phyloP scores from a whole-genome alignment of 768 basidiomycete genomes.

The Daedaleopsis nitida region DNA sequence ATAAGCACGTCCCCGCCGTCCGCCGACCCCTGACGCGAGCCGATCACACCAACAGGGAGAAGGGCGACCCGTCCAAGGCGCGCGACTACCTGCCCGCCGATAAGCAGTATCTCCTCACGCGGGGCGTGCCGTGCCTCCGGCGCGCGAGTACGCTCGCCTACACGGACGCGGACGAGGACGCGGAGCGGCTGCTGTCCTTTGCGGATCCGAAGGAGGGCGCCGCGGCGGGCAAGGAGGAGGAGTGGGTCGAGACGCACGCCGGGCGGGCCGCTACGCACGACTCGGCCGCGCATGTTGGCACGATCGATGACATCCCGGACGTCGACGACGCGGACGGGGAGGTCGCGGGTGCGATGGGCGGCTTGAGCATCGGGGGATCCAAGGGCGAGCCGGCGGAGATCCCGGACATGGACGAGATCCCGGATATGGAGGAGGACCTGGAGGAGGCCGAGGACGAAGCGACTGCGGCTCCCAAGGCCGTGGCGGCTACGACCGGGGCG shows the following conservation, averaged over 20 bases:
- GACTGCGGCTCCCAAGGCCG: conserved; percentile 58
- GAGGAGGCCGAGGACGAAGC: conserved; percentile 90
- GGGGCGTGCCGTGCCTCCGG: conserved; percentile 95
- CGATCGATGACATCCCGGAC: conserved; percentile 88
- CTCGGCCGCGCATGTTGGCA: conserved; percentile 57
- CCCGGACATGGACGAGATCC: conserved; percentile 96
- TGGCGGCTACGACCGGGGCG: conserved; percentile 41
- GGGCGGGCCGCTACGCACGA: conserved; percentile 61
- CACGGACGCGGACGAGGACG: conserved; percentile 96
- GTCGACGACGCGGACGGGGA: conserved; percentile 57
- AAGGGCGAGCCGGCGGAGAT: conserved; percentile 49
- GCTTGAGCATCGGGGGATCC: conserved; percentile 33
- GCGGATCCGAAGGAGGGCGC: conserved; percentile 50
- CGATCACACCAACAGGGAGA: conserved; percentile 66
- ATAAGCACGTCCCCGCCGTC: conserved; percentile 5
- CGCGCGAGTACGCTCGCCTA: conserved; percentile 91
- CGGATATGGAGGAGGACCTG: conserved; percentile 96
- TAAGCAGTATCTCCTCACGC: conserved; percentile 96
- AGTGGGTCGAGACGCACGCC: conserved; percentile 99
- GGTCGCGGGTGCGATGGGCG: conserved; percentile 30
- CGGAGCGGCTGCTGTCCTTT: conserved; percentile 87
- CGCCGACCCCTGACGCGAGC: conserved; percentile 1
- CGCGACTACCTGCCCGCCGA: conserved; percentile 93
- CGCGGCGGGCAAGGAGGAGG: conserved; percentile 62
- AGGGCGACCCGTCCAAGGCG: conserved; percentile 81